Conservation (phyloP, 1,139 yeast species). For the Kodamaea sp. region DNA sequence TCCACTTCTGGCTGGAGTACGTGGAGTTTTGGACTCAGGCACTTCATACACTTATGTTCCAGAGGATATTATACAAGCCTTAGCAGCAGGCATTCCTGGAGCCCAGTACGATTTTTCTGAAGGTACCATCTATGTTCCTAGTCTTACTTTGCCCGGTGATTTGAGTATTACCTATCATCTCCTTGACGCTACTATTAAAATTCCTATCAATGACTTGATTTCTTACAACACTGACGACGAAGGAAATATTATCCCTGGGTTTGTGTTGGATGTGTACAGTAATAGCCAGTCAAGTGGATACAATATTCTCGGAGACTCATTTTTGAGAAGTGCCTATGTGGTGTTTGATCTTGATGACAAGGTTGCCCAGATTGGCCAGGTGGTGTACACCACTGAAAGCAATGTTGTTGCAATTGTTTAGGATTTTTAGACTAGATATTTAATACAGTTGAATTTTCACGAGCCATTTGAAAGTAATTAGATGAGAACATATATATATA, state of each 20-base stretch:
- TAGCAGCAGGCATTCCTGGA: slow-evolving; percentile 28
- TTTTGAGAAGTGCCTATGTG: slow-evolving; percentile 20
- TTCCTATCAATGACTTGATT: slow-evolving; percentile 12
- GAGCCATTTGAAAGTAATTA: too few relatives aligned
- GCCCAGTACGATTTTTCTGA: not conserved
- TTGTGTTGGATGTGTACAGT: slow-evolving; percentile 15
- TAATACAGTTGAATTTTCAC: too few relatives aligned
- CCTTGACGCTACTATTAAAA: slow-evolving; percentile 5
- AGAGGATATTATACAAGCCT: slow-evolving; percentile 29
- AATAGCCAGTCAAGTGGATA: not conserved
- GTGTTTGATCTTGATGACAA: slow-evolving; percentile 19
- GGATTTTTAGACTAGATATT: too few relatives aligned
- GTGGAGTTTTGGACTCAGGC: slow-evolving; percentile 63
- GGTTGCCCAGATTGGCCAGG: slow-evolving; percentile 18
- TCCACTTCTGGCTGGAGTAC: not conserved
- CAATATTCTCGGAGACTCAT: slow-evolving; percentile 19
- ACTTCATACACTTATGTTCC: slow-evolving; percentile 63
- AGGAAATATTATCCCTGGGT: not conserved
- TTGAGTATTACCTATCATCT: slow-evolving; percentile 5
- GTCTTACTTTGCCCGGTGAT: slow-evolving; percentile 4
- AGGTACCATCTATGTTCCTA: slow-evolving; percentile 1
- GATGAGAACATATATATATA: too few relatives aligned
- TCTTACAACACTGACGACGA: slow-evolving; percentile 6
- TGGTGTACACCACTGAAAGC: slow-evolving; percentile 10
- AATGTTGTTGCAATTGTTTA: too few relatives aligned